These are phyloP conservation scores for Xerocomus spinulosus DNA, from an alignment of 768 basidiomycete genomes.

Conservation along the genomic window DNA sequence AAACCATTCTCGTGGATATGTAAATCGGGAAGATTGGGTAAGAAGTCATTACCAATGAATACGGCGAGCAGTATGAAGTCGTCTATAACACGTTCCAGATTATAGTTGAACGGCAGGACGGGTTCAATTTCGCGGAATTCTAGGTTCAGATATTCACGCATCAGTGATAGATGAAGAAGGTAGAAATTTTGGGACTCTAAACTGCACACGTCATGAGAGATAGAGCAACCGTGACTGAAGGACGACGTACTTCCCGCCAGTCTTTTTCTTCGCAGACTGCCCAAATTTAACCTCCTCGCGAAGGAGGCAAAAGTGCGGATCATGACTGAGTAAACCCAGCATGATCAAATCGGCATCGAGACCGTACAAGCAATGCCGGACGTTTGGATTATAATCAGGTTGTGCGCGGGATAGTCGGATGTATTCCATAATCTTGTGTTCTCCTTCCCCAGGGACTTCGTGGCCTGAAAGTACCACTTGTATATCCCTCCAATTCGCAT, in stretches of 20 bases:
- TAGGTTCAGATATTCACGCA: slow-evolving; percentile 96
- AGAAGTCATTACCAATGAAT: slow-evolving; percentile 96
- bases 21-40: slow-evolving; percentile 92
- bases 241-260: slow-evolving; percentile 43
- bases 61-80: slow-evolving; percentile 96
- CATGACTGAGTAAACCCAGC: slow-evolving; percentile 94
- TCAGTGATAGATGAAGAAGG: slow-evolving; percentile 86
- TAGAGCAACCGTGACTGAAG: background rate
- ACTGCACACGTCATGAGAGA: slow-evolving; percentile 26
- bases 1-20: slow-evolving; percentile 98
- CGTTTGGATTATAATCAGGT: slow-evolving; percentile 92
- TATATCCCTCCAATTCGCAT: slow-evolving; percentile 90
- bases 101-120: slow-evolving; percentile 73
- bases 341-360: slow-evolving; percentile 98
- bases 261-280: slow-evolving; percentile 69
- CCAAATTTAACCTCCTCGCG: slow-evolving; percentile 99
- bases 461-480: slow-evolving; percentile 94
- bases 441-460: slow-evolving; percentile 98
- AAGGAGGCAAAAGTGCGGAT: slow-evolving; percentile 96
- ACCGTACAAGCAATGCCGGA: slow-evolving; percentile 96
- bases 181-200: slow-evolving; percentile 88
- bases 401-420: slow-evolving; percentile 93
- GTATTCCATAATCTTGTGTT: slow-evolving; percentile 99
- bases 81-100: slow-evolving; percentile 91
- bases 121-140: slow-evolving; percentile 79